These are phyloP conservation scores for Citrus hindsii DNA, from an alignment of 345 rosid genomes.

Conservation along the genomic window DNA sequence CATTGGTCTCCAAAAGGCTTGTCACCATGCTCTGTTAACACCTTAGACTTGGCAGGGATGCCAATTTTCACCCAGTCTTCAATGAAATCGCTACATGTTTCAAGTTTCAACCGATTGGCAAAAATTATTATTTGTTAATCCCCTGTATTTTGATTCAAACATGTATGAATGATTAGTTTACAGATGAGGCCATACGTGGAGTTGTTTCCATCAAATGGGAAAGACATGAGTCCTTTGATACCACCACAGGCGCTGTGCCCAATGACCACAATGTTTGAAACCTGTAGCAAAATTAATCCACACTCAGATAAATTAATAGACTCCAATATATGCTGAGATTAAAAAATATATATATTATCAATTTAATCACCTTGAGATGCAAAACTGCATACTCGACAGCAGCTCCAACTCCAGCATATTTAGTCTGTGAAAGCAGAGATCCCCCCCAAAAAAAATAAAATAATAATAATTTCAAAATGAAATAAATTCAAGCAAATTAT, in stretches of 20 bases:
- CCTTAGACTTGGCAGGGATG: constrained; percentile 74
- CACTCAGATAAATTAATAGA: not conserved
- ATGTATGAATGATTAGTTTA: not conserved
- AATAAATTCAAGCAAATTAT: not conserved
- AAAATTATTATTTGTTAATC: not conserved
- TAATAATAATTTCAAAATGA: not conserved
- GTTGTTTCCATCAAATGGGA: constrained; percentile 59
- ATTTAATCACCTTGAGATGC: constrained; percentile 69
- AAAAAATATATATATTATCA: too few species aligned
- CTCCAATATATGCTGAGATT: not conserved
- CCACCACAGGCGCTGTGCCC: constrained; percentile 98
- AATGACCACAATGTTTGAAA: constrained; percentile 73
- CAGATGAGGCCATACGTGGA: constrained; percentile 49
- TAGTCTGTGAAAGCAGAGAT: constrained; percentile 24
- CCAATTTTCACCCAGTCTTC: constrained; percentile 93
- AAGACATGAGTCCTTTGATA: constrained; percentile 92
- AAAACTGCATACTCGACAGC: constrained; percentile 91
- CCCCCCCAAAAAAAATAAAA: not conserved
- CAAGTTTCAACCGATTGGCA: not conserved
- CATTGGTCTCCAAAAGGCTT: constrained; percentile 47
- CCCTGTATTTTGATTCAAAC: not conserved
- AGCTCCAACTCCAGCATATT: constrained; percentile 66
- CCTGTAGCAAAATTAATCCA: constrained; percentile 37
- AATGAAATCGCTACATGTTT: constrained; percentile 74
- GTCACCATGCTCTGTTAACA: constrained; percentile 37